A percentile compares a stretch with the other conserved stretches of the same genome.
Evolutionary conservation across 208 protist species (phyloP).

Genomic region (Wallacemonas collosoma): DNA sequence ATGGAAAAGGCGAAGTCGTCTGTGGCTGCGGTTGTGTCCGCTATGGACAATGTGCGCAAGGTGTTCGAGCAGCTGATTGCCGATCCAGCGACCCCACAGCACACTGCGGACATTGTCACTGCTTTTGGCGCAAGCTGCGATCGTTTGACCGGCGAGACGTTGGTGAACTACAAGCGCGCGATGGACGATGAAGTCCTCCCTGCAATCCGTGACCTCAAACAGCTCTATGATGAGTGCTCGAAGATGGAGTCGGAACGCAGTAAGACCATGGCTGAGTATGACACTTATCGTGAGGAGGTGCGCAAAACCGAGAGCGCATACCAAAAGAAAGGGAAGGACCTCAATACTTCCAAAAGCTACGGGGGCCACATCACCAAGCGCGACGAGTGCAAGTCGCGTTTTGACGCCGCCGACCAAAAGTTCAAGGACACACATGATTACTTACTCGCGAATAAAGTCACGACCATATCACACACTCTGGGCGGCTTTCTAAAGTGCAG

Average conservation of each 20-base stretch:
- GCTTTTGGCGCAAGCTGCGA: slow-evolving; percentile 32
- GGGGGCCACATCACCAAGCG: slow-evolving; percentile 42
- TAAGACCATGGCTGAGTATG: slow-evolving; percentile 56
- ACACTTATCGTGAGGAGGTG: slow-evolving; percentile 55
- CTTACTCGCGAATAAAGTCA: slow-evolving; percentile 26
- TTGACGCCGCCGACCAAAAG: slow-evolving; percentile 36
- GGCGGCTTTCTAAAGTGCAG: slow-evolving; percentile 40
- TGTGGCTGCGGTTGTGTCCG: slow-evolving; percentile 32
- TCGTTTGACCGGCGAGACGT: slow-evolving; percentile 26
- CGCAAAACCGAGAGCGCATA: slow-evolving; percentile 54
- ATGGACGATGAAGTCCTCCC: slow-evolving; percentile 43
- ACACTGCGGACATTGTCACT: slow-evolving; percentile 30
- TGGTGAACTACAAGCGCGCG: slow-evolving; percentile 28
- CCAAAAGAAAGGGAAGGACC: slow-evolving; percentile 50
- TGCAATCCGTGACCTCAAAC: slow-evolving; percentile 33
- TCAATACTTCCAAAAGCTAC: slow-evolving; percentile 53
- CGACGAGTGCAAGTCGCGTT: slow-evolving; percentile 35
- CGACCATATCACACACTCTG: slow-evolving; percentile 24
- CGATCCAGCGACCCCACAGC: slow-evolving; percentile 22
- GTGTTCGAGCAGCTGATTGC: slow-evolving; percentile 39
- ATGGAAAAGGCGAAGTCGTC: slow-evolving; percentile 45
- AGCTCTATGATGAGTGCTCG: slow-evolving; percentile 46
- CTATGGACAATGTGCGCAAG: slow-evolving; percentile 33
- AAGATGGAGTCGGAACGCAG: slow-evolving; percentile 45
- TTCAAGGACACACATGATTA: slow-evolving; percentile 53